phyloP scores from a whole-genome alignment of 176 grass and related monocot genomes.

The Neostapfia colusana region DNA sequence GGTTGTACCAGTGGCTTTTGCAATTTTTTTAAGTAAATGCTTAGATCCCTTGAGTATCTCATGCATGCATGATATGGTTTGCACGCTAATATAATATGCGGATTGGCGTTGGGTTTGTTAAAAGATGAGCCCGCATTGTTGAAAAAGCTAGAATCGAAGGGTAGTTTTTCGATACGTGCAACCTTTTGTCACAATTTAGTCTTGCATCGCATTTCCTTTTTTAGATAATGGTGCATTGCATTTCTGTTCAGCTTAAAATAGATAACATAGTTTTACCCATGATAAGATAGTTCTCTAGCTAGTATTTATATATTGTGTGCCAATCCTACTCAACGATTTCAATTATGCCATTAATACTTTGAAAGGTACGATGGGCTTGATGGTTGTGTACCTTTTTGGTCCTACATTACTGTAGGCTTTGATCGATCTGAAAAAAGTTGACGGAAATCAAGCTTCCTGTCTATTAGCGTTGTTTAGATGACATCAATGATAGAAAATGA shows the following conservation, averaged over 20 bases:
- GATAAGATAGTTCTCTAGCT: neutral
- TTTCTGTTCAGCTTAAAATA: conserved; percentile 17
- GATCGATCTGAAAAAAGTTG: conserved; percentile 18
- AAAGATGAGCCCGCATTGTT: neutral
- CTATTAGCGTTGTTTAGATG: conserved; percentile 14
- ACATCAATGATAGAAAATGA: conserved; percentile 41
- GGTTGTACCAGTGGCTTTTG: conserved; percentile 17
- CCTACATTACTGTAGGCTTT: conserved; percentile 12
- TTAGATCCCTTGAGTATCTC: conserved; percentile 17
- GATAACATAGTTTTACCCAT: neutral
- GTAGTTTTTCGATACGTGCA: neutral
- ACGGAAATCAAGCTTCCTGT: conserved; percentile 8
- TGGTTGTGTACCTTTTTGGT: neutral
- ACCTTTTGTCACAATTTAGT: neutral
- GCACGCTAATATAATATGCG: conserved; percentile 24
- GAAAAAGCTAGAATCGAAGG: conserved; percentile 3
- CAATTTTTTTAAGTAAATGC: conserved; percentile 23
- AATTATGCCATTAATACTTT: neutral
- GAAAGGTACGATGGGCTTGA: neutral
- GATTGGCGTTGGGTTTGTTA: conserved; percentile 36
- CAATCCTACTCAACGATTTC: neutral
- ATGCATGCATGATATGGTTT: conserved; percentile 34
- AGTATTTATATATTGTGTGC: neutral
- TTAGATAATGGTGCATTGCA: conserved; percentile 20
- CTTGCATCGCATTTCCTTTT: no score